These are phyloP conservation scores for Pugionium cornutum DNA, from an alignment of 345 rosid species.

Conservation along the genomic window DNA sequence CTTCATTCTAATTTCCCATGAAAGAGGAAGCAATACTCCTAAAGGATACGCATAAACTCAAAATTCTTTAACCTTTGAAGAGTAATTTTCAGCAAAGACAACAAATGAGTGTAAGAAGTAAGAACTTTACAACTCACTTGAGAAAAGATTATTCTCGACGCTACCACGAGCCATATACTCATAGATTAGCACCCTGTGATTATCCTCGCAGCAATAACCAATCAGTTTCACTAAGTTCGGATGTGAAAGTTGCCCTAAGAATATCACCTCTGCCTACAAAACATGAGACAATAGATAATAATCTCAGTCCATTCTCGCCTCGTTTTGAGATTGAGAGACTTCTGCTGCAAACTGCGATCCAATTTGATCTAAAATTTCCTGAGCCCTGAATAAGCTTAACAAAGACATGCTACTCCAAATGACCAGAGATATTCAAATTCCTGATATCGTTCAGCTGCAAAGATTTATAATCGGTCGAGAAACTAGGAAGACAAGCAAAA, in stretches of 20 bases:
- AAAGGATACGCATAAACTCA: conserved; percentile 26
- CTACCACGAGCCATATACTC: conserved; percentile 97
- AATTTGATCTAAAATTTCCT: not conserved
- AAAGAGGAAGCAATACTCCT: conserved; percentile 92
- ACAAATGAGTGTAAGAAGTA: not conserved
- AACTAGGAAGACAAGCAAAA: conserved; percentile 20
- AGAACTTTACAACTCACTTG: conserved; percentile 56
- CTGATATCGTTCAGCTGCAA: not conserved
- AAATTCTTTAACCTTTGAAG: not conserved
- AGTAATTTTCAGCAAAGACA: not conserved
- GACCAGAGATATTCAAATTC: not conserved
- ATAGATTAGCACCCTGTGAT: conserved; percentile 77
- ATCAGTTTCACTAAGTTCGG: conserved; percentile 90
- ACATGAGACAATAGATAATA: conserved; percentile 17
- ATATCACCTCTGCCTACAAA: conserved; percentile 92
- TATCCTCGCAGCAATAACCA: conserved; percentile 92
- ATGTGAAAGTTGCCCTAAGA: conserved; percentile 94
- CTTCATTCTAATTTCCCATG: conserved; percentile 88
- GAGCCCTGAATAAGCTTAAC: not conserved
- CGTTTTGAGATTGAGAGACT: not conserved
- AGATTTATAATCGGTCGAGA: not conserved
- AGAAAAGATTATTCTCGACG: conserved; percentile 82
- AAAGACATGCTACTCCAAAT: conserved; percentile 4
- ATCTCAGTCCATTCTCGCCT: not conserved
- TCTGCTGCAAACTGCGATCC: conserved; percentile 7